Evolutionary conservation across 2,329 filamentous ascomycete genomes (phyloP).

Genomic region (Talaromyces sp.): DNA sequence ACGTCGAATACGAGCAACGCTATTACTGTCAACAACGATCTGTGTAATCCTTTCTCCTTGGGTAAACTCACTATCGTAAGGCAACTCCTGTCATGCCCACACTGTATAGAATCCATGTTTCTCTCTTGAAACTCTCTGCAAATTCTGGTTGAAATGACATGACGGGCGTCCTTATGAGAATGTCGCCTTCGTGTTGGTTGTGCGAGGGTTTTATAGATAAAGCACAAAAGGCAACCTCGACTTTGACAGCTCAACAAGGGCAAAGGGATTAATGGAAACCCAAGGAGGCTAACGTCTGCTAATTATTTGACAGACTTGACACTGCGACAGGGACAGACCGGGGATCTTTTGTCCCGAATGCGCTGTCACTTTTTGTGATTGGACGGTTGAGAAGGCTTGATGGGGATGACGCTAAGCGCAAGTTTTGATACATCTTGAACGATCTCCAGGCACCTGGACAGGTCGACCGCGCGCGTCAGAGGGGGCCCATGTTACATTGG

Average conservation of each 20-base stretch:
- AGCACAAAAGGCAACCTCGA: not conserved
- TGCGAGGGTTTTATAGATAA: not conserved
- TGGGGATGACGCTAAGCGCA: not conserved
- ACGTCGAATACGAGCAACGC: conserved; percentile 35
- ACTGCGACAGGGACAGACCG: not conserved
- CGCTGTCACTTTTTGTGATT: not conserved
- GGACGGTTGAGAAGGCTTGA: not conserved
- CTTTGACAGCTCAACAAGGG: not conserved
- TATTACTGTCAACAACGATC: conserved; percentile 12
- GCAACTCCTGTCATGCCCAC: conserved; percentile 33
- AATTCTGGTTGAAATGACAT: conserved; percentile 17
- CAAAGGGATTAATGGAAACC: not conserved
- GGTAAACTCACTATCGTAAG: conserved; percentile 37
- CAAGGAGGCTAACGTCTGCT: not conserved
- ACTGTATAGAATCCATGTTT: conserved; percentile 39
- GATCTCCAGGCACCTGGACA: not conserved
- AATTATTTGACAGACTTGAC: not conserved
- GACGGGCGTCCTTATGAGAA: not conserved
- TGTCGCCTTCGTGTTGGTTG: not conserved
- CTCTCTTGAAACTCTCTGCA: conserved; percentile 23
- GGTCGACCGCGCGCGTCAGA: not conserved
- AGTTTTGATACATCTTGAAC: not conserved
- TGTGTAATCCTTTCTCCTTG: conserved; percentile 15
- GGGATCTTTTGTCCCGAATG: not conserved
- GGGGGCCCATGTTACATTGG: not conserved